These are phyloP conservation scores for Capillidium heterosporum DNA, from an alignment of 371 early-diverging fungal species.

Conservation along the genomic window DNA sequence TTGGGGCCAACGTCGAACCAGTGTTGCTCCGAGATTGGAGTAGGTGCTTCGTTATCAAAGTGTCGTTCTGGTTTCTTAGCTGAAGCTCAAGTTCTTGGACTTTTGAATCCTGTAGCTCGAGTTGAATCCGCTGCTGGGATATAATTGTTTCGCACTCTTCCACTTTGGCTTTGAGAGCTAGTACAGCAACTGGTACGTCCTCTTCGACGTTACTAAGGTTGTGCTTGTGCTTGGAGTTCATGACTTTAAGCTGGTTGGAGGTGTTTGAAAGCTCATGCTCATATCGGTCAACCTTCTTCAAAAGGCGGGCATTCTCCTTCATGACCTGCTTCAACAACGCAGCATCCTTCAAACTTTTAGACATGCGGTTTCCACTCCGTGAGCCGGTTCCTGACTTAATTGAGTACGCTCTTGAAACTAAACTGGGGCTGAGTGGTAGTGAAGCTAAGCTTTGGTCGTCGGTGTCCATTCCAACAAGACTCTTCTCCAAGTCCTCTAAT, in stretches of 20 bases:
- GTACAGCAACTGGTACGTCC: not conserved
- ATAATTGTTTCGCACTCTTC: not conserved
- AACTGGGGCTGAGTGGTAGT: not conserved
- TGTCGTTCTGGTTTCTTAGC: not conserved
- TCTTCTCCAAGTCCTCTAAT: not conserved
- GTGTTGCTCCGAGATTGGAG: not conserved
- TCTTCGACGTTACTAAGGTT: not conserved
- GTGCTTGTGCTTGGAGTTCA: not conserved
- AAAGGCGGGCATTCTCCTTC: not conserved
- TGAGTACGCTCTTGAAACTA: not conserved
- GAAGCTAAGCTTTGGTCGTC: not conserved
- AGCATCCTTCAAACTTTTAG: not conserved
- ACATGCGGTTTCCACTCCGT: not conserved
- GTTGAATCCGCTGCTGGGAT: not conserved
- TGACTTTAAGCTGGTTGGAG: too few relatives aligned
- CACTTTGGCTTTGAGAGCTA: not conserved
- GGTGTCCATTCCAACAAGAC: not conserved
- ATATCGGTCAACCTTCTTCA: not conserved
- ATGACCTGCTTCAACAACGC: not conserved
- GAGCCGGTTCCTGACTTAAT: not conserved
- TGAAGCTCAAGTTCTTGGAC: not conserved
- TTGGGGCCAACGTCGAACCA: too few relatives aligned
- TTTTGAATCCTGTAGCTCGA: not conserved
- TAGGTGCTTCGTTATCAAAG: not conserved
- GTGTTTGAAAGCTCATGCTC: not conserved